A percentile compares a stretch with the other conserved stretches of the same genome.
Conservation (phyloP, 1,139 yeast species). For the Geotrichum klebahnii region DNA sequence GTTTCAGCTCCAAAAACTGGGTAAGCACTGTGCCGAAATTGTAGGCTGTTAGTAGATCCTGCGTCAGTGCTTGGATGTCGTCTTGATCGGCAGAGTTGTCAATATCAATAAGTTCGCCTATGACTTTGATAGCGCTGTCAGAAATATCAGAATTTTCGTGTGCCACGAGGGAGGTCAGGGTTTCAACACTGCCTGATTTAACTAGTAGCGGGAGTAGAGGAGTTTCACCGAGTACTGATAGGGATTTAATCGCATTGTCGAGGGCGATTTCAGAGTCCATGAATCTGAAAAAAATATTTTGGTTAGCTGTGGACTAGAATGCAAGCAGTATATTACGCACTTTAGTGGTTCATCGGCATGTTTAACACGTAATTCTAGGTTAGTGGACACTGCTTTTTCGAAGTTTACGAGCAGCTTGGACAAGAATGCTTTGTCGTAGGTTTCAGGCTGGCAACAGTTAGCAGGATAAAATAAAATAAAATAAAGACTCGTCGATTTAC, state of each 20-base stretch:
- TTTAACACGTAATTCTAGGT: conserved; percentile 35
- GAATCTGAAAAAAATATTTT: conserved; percentile 20
- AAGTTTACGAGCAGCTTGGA: conserved; percentile 29
- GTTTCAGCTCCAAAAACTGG: background rate
- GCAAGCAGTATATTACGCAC: conserved; percentile 19
- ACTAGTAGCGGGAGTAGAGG: conserved; percentile 30
- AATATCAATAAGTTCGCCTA: conserved; percentile 33
- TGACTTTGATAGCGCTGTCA: conserved; percentile 29
- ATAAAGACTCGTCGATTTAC: background rate
- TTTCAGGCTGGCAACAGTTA: conserved; percentile 20
- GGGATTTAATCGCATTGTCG: conserved; percentile 34
- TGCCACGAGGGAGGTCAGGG: conserved; percentile 30
- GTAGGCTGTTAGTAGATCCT: conserved; percentile 8
- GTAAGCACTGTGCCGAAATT: conserved; percentile 11
- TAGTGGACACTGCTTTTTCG: conserved; percentile 32
- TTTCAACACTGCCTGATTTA: conserved; percentile 28
- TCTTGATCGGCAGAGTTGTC: conserved; percentile 23
- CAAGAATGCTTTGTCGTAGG: conserved; percentile 30
- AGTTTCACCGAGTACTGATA: conserved; percentile 36
- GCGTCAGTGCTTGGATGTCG: conserved; percentile 25
- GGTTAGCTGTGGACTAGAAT: background rate
- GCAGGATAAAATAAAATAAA: background rate
- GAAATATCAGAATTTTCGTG: conserved; percentile 41
- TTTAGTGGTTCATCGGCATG: conserved; percentile 38
- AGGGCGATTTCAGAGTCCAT: conserved; percentile 35